Evolutionary conservation across 1,139 yeast species (phyloP).

Genomic region (Blastobotrys raffinosifermentans): DNA sequence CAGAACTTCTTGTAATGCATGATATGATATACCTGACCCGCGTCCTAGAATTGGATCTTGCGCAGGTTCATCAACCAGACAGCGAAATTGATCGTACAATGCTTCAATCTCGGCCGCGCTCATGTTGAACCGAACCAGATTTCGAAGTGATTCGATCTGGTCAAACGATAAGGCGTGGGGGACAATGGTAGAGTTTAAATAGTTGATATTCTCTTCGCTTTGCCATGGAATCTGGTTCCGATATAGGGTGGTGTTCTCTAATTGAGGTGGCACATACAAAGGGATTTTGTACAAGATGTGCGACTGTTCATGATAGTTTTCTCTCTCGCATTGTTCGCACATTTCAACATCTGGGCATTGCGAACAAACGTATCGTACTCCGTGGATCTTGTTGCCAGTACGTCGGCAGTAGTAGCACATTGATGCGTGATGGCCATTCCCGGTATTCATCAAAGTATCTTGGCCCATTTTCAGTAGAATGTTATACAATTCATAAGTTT

Average conservation of each 20-base stretch:
- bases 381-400: conserved; percentile 7
- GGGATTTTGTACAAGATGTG: conserved; percentile 21
- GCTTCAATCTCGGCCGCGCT: conserved; percentile 22
- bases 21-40: conserved; percentile 6
- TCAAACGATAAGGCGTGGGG: conserved; percentile 9
- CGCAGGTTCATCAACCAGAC: conserved; percentile 16
- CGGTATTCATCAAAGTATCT: conserved; percentile 7
- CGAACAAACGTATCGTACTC: conserved; percentile 18
- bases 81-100: conserved; percentile 23
- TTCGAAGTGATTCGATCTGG: conserved; percentile 8
- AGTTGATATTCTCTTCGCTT: conserved; percentile 12
- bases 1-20: conserved; percentile 14
- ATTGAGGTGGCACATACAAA: conserved; percentile 9
- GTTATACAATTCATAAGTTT: conserved; percentile 8
- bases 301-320: conserved; percentile 16
- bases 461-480: conserved; percentile 10
- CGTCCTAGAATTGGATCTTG: conserved; percentile 1
- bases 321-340: conserved; percentile 21
- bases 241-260: conserved; percentile 2
- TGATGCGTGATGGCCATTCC: conserved; percentile 7
- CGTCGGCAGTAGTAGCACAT: conserved; percentile 8
- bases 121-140: conserved; percentile 7
- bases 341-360: conserved; percentile 14
- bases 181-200: conserved; percentile 2
- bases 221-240: conserved; percentile 18